Percentiles rank a stretch among this genome's conserved stretches.
Evolutionary conservation across 1,284 basidiomycete genomes (phyloP).

Genomic region (Cerioporus squamosus): DNA sequence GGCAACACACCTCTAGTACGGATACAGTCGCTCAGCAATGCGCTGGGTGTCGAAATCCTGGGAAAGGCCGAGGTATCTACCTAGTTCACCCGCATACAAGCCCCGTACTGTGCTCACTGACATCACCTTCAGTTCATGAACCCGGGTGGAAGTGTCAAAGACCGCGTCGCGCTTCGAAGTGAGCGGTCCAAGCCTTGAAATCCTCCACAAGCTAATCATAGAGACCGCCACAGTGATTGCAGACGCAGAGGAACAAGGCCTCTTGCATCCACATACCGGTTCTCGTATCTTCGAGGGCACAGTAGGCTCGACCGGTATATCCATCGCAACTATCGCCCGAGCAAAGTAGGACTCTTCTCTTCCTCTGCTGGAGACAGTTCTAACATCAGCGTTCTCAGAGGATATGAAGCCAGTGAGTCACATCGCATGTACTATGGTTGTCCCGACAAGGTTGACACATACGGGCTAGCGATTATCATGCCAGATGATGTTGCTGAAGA

Average conservation of each 20-base stretch:
- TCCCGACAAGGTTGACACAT: neutral
- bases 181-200: constrained; percentile 27
- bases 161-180: constrained; percentile 93
- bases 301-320: constrained; percentile 96
- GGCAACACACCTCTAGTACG: constrained; percentile 95
- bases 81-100: neutral
- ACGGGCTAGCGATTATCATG: constrained; percentile 79
- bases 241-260: constrained; percentile 86
- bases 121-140: constrained; percentile 76
- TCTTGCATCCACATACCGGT: constrained; percentile 86
- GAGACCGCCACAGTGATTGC: constrained; percentile 71
- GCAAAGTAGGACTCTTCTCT: constrained; percentile 65
- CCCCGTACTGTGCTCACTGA: neutral
- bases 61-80: constrained; percentile 93
- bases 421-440: too few species aligned
- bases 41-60: constrained; percentile 91
- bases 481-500: constrained; percentile 94
- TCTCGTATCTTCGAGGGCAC: constrained; percentile 98
- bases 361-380: neutral
- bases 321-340: constrained; percentile 89
- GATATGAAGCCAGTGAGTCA: constrained; percentile 74
- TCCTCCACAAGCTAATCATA: neutral
- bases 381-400: constrained; percentile 46
- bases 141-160: constrained; percentile 97
- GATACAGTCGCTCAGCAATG: constrained; percentile 90